Conservation (phyloP, 2,329 filamentous ascomycete species). For the Aspergillus amoenus region DNA sequence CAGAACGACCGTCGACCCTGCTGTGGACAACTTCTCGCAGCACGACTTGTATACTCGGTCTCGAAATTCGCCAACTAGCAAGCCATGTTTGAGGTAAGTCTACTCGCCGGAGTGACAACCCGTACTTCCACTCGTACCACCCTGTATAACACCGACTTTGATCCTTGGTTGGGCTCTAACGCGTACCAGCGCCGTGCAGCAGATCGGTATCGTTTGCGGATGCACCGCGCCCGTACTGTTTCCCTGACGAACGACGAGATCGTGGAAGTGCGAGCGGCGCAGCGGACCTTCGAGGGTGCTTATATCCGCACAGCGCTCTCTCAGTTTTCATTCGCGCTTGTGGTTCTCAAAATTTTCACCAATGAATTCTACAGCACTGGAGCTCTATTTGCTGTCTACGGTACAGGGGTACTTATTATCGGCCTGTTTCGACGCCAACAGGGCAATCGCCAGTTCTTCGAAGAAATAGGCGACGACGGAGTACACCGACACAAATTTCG, state of each 20-base stretch:
- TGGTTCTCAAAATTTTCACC: conserved; percentile 96
- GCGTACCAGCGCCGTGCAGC: conserved; percentile 60
- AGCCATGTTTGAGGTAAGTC: conserved; percentile 32
- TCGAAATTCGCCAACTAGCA: not conserved
- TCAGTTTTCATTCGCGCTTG: conserved; percentile 91
- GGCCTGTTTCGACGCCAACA: conserved; percentile 84
- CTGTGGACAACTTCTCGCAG: not conserved
- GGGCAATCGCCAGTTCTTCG: conserved; percentile 91
- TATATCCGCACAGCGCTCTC: conserved; percentile 93
- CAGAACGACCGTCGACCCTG: not conserved
- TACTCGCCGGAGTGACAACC: not conserved
- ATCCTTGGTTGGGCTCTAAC: conserved; percentile 16
- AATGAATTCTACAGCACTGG: conserved; percentile 95
- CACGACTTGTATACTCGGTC: not conserved
- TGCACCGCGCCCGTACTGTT: conserved; percentile 81
- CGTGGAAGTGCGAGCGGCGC: conserved; percentile 89
- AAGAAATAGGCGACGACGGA: conserved; percentile 56
- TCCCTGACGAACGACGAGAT: conserved; percentile 80
- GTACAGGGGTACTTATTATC: conserved; percentile 77
- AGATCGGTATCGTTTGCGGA: conserved; percentile 73
- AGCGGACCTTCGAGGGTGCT: conserved; percentile 94
- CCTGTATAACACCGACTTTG: not conserved
- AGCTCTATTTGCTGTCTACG: conserved; percentile 92
- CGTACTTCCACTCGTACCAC: conserved; percentile 1
- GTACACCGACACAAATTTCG: conserved; percentile 61